Base-by-base conservation (phyloP, 331 rosid genomes). In the Dryas integrifolia region DNA sequence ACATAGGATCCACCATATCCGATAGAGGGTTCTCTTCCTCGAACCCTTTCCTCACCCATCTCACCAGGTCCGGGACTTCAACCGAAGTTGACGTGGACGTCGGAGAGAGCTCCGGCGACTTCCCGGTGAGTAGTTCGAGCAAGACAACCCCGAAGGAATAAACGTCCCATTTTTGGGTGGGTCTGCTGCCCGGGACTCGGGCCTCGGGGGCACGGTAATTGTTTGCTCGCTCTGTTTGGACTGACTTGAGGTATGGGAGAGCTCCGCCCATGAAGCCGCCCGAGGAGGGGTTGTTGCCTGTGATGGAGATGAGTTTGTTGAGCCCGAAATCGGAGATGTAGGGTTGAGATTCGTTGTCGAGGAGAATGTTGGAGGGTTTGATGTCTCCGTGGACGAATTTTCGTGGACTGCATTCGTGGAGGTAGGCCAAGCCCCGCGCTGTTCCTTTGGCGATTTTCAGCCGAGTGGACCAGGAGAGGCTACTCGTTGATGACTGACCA, bases 341-440 rank as follows among this genome's bases (percentile, higher is more conserved):
- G 75, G 99, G 87, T 13, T 83, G 96, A 76, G 88, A 88, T 3
- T 92, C 91, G 21, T 82, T 74, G 86, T 92, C 99, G 4, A 95
- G 79, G 68, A 95, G 97, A 66, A 95, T 92, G 76, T 95, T 95
- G 68, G 99, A 88, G 46, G 99, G 98, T 73, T 95, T 95, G 76
- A 95, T 65, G 82, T 95, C 96, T 14, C 94, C 98, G 41, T 95
- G 99, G 73, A 95, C 98, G 53, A 95, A 95, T 68, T 95, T 95
- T 67, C 97, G 85, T 35, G 99, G 98, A 71, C 99, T 95, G 86
- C 97, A 92, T 74, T 95, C 99, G 76, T 95, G 99, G 72, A 95
- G 92, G 82, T 92, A 95, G 41, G 99, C 99, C 69, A 95, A 82
- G 38, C 99, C 99, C 58, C 93, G 80, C 6, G 94, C 99, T 64